phyloP scores from a whole-genome alignment of 129 eudicot species.

The Ambrosia trifida region DNA sequence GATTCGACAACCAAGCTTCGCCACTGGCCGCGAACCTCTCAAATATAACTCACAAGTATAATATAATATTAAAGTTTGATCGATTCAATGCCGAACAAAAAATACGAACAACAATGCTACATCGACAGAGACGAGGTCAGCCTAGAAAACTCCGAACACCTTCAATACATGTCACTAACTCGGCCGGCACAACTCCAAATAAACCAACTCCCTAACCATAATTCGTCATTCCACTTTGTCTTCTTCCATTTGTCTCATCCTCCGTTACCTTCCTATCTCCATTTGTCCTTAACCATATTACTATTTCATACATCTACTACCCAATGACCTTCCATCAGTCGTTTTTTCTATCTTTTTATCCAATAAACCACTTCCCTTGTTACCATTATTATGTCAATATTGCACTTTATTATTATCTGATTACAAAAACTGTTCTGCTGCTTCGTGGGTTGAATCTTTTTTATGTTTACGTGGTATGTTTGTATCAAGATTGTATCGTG shows the following conservation, averaged over 20 bases:
- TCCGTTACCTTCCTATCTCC: constrained; percentile 21
- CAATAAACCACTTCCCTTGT: constrained; percentile 20
- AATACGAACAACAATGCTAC: constrained; percentile 19
- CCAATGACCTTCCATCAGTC: constrained; percentile 35
- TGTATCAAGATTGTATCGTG: constrained; percentile 18
- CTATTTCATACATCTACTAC: constrained; percentile 14
- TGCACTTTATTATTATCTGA: constrained; percentile 9
- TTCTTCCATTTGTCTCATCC: constrained; percentile 38
- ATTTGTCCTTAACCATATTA: constrained; percentile 13
- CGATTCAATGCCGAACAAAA: constrained; percentile 21
- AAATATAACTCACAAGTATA: no score
- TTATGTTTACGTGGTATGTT: constrained; percentile 24
- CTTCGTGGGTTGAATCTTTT: constrained; percentile 2
- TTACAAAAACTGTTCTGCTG: background rate
- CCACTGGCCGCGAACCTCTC: no score
- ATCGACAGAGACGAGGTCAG: constrained; percentile 22
- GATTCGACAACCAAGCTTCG: no score
- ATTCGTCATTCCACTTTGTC: constrained; percentile 25
- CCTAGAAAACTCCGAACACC: constrained; percentile 16
- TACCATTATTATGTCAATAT: constrained; percentile 21
- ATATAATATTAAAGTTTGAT: background rate
- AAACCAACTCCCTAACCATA: constrained; percentile 6
- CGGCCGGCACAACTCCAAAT: constrained; percentile 36
- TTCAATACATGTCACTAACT: constrained; percentile 11
- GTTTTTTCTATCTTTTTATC: constrained; percentile 24